These are phyloP conservation scores for thale cress (Arabidopsis thaliana) DNA, from an alignment of 345 rosid species.

Conservation along the genomic window TAIR10.1 NC_003076.8:18600001-18600500, in stretches of 20 bases:
- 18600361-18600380: slow-evolving; percentile 52
- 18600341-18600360: slow-evolving; percentile 78
- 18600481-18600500: background rate
- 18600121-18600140: slow-evolving; percentile 45
- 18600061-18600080: slow-evolving; percentile 5
- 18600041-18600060: slow-evolving; percentile 10
- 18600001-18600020: slow-evolving; percentile 31
- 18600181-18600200: slow-evolving; percentile 96
- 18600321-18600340: slow-evolving; percentile 96
- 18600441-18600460: slow-evolving; percentile 36
- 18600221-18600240: slow-evolving; percentile 46
- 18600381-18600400: slow-evolving; percentile 30
- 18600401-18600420: slow-evolving; percentile 39
- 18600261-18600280: slow-evolving; percentile 6
- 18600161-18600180: slow-evolving; percentile 70
- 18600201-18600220: slow-evolving; percentile 40
- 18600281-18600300: slow-evolving; percentile 40
- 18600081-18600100: background rate
- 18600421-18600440: slow-evolving; percentile 35
- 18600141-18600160: slow-evolving; percentile 80
- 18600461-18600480: slow-evolving; percentile 42
- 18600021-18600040: slow-evolving; percentile 36
- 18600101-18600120: background rate
- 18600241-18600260: slow-evolving; percentile 36
- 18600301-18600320: slow-evolving; percentile 57